These are phyloP conservation scores for Trametopsis cervina DNA, from an alignment of 768 basidiomycete genomes.

Conservation along the genomic window DNA sequence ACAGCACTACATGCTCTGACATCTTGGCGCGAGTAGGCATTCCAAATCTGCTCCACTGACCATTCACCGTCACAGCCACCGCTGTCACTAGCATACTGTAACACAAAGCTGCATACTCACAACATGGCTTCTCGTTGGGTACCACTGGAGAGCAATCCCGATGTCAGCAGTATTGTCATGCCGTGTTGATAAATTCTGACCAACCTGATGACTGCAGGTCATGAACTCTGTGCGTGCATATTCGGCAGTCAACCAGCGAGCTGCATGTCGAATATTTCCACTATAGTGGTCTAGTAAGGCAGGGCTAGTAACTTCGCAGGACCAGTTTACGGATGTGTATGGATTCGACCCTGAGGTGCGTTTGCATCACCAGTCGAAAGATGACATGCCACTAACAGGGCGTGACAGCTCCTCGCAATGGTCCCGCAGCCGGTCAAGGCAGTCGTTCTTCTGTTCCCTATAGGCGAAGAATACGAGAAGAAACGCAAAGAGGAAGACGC, in stretches of 20 bases:
- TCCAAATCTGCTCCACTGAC: no score
- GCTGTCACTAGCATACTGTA: no score
- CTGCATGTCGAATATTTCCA: not conserved
- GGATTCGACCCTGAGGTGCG: slow-evolving; percentile 63
- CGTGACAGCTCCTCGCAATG: slow-evolving; percentile 55
- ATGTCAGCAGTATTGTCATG: slow-evolving; percentile 25
- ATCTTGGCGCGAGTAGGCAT: no score
- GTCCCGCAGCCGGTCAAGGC: slow-evolving; percentile 76
- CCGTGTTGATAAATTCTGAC: slow-evolving; percentile 21
- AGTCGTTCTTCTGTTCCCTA: slow-evolving; percentile 81
- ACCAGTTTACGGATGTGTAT: slow-evolving; percentile 63
- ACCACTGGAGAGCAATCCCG: slow-evolving; percentile 73
- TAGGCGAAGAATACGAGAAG: slow-evolving; percentile 40
- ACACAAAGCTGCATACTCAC: no score
- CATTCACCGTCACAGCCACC: no score
- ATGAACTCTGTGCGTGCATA: slow-evolving; percentile 36
- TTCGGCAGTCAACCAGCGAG: not conserved
- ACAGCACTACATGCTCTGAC: no score
- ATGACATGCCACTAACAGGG: not conserved
- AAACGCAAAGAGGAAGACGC: slow-evolving; percentile 56
- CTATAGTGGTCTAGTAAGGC: slow-evolving; percentile 64
- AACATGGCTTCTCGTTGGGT: slow-evolving; percentile 48
- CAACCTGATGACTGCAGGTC: slow-evolving; percentile 27
- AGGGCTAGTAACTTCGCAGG: slow-evolving; percentile 44
- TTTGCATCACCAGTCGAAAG: not conserved